phyloP scores from a whole-genome alignment of 306 rosid genomes.

The Prunus campanulata region DNA sequence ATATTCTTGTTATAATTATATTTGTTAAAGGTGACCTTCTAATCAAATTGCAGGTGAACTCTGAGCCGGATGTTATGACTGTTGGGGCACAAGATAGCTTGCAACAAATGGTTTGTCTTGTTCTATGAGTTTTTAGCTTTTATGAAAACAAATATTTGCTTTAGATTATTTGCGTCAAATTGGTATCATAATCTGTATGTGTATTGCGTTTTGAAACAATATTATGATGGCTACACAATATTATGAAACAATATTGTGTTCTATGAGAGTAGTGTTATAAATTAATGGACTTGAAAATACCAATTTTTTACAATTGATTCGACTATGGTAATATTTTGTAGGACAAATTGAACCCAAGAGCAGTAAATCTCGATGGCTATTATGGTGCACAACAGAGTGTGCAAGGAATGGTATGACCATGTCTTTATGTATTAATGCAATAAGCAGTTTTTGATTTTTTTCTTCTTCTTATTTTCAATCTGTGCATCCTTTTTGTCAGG shows the following conservation, averaged over 20 bases:
- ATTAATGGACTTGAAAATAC: neutral
- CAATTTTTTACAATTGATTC: neutral
- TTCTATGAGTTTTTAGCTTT: conserved; percentile 17
- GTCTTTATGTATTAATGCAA: conserved; percentile 12
- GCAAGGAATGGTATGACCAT: conserved; percentile 85
- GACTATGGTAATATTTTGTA: conserved; percentile 23
- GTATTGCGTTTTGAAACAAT: neutral
- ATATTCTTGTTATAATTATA: neutral
- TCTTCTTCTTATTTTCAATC: neutral
- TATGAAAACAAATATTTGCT: neutral
- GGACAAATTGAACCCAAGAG: conserved; percentile 84
- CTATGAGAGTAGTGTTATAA: neutral
- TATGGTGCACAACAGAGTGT: conserved; percentile 75
- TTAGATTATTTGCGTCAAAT: neutral
- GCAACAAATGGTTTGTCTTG: conserved; percentile 90
- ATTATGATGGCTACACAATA: neutral
- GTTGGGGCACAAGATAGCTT: conserved; percentile 81
- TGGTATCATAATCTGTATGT: neutral
- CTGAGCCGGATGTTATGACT: conserved; percentile 71
- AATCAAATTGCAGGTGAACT: conserved; percentile 59
- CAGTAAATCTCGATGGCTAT: conserved; percentile 80
- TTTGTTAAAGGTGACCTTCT: conserved; percentile 23
- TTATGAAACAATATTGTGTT: too few relatives aligned
- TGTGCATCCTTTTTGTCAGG: conserved; percentile 28
- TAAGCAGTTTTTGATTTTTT: neutral